These are phyloP conservation scores for Ustilago lituana DNA, from an alignment of 1,284 basidiomycete species.

Conservation along the genomic window DNA sequence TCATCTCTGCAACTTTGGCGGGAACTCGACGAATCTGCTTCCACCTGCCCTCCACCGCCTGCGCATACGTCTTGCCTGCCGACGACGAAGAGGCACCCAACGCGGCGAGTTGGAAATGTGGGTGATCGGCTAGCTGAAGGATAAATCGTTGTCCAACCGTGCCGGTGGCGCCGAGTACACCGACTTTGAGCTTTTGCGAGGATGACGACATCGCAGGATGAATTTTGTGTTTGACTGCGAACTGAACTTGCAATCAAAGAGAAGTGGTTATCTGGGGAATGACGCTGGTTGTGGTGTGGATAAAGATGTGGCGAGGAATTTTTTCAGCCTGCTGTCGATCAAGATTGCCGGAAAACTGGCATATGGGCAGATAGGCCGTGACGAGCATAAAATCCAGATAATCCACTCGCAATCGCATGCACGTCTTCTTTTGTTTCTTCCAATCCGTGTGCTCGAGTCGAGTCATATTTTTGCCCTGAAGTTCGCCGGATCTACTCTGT, in stretches of 20 bases:
- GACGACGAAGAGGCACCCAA: conserved; percentile 90
- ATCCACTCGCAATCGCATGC: not conserved
- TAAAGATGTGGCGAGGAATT: not conserved
- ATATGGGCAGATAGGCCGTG: conserved; percentile 5
- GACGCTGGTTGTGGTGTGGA: not conserved
- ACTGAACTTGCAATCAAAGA: not conserved
- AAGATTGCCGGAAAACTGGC: not conserved
- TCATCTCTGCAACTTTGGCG: conserved; percentile 74
- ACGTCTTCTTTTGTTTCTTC: conserved; percentile 2
- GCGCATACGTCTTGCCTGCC: conserved; percentile 82
- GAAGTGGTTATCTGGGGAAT: not conserved
- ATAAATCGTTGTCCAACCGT: conserved; percentile 75
- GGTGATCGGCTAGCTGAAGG: conserved; percentile 84
- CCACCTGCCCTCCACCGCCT: conserved; percentile 79
- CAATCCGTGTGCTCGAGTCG: conserved; percentile 5
- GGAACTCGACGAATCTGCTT: conserved; percentile 88
- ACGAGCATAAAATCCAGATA: not conserved
- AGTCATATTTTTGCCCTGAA: no score
- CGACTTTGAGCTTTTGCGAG: conserved; percentile 77
- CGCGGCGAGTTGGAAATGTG: conserved; percentile 86
- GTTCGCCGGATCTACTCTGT: no score
- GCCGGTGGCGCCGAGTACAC: conserved; percentile 93
- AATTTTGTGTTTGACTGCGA: not conserved
- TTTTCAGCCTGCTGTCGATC: no score
- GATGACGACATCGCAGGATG: conserved; percentile 23